These are phyloP conservation scores for Drosera capensis DNA, from an alignment of 148 eudicot genomes.

Conservation along the genomic window DNA sequence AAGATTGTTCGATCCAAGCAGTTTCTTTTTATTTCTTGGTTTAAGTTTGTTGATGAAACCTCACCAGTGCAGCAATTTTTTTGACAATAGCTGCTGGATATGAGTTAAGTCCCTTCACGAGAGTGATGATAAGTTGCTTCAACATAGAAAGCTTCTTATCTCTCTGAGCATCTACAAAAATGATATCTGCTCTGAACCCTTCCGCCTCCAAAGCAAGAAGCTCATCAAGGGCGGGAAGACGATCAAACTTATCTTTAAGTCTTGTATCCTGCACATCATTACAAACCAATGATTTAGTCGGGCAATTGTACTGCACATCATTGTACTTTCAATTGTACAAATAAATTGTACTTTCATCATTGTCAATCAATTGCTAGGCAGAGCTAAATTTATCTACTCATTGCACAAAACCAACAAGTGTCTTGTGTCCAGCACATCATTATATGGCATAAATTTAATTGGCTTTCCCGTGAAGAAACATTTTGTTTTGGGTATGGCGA, in stretches of 20 bases:
- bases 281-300: conserved; percentile 5
- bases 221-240: conserved; percentile 80
- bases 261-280: conserved; percentile 53
- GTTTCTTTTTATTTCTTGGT: too few species aligned
- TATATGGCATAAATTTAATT: too few species aligned
- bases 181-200: conserved; percentile 61
- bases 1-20: too few species aligned
- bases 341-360: too few species aligned
- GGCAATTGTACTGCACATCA: too few species aligned
- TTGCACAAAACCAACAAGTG: too few species aligned
- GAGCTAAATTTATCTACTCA: too few species aligned
- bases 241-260: conserved; percentile 59
- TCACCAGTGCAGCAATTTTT: conserved; percentile 88
- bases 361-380: too few species aligned
- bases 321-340: too few species aligned
- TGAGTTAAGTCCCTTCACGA: conserved; percentile 67
- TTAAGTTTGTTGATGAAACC: conserved; percentile 7
- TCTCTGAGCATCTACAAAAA: conserved; percentile 75
- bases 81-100: conserved; percentile 75
- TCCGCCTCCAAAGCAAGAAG: conserved; percentile 59
- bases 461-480: too few species aligned
- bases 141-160: conserved; percentile 89
- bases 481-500: too few species aligned
- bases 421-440: too few species aligned
- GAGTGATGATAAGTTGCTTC: conserved; percentile 63